A percentile compares a stretch with the other conserved stretches of the same genome.
Evolutionary conservation across 257 asterid genomes (phyloP).

Genomic region (Nicotiana tomentosiformis): DNA sequence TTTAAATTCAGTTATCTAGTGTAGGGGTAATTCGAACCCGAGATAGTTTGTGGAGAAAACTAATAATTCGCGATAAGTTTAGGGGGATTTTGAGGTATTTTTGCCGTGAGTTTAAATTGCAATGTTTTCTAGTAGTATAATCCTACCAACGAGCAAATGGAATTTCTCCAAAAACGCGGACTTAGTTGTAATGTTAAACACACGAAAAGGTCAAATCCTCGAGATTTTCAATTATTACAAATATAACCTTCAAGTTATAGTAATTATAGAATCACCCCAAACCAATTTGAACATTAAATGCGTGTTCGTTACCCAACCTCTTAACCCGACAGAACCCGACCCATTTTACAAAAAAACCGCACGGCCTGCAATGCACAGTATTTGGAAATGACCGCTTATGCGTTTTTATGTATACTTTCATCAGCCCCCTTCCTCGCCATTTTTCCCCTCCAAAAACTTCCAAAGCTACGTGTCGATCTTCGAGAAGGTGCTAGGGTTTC

Average conservation of each 20-base stretch:
- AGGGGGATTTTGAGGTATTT: too few relatives aligned
- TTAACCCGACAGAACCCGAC: neutral
- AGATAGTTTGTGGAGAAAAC: too few relatives aligned
- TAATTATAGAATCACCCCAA: neutral
- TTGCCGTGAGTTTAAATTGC: too few relatives aligned
- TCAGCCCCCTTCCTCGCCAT: neutral
- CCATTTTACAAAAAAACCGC: neutral
- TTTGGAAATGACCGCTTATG: neutral
- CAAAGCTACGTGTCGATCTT: neutral
- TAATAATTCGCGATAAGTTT: too few relatives aligned
- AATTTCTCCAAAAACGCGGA: neutral
- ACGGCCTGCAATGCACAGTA: constrained; percentile 2
- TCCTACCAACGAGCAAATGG: neutral
- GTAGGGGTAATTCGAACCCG: too few relatives aligned
- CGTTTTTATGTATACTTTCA: neutral
- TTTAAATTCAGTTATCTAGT: too few relatives aligned
- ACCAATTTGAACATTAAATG: too few relatives aligned
- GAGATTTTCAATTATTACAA: neutral
- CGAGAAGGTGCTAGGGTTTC: constrained; percentile 1
- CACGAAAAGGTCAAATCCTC: neutral
- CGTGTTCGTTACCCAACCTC: neutral
- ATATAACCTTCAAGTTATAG: neutral
- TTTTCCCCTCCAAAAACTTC: neutral
- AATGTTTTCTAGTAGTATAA: too few relatives aligned
- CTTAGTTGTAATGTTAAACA: neutral